Evolutionary conservation across 441 rosid genomes (phyloP), one percentile per base, ranked within the genome.

Genomic region (Monsonia emarginata): DNA sequence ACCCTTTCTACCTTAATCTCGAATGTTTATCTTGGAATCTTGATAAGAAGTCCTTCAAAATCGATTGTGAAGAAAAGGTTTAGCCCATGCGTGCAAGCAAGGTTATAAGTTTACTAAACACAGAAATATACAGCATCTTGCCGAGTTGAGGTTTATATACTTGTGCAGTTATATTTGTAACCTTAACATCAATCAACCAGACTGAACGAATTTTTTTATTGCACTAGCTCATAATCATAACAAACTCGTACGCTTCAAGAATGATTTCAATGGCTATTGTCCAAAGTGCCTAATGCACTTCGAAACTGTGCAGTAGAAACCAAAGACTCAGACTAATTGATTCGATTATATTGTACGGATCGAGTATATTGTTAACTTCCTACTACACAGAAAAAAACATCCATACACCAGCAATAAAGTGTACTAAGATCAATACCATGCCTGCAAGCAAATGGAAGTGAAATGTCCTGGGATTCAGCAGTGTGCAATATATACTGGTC

Each of bases 401-500:
- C 48, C 56, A 48, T 18, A 48, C 25, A 48, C 10, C 0, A 5
- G 4, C 44, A 10, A 40, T 10, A 48, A 52, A 19, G 26, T 5
- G 4, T 21, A 52, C 27, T 18, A 24, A 81, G 79, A 57, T 56
- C 72, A 78, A 76, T 87, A 91, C 96, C 96, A 77, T 91, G 96
- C 86, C 96, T 85, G 85, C 97, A 91, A 69, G 97, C 96, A 72
- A 91, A 91, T 5, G 91, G 97, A 71, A 89, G 97, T 22, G 78
- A 61, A 63, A 91, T 85, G 75, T 86, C 79, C 77, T 91, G 95
- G 32, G 88, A 63, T 76, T 91, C 96, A n/a, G 92, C 97, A 31
- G 95, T 85, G 74, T 89, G 96, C 82, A 89, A 69, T 65, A 91
- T 91, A 52, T 91, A 89, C 67, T 89, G 96, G 72, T 87, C 95